Base-by-base conservation (phyloP, 768 basidiomycete genomes). In the Suillus paluster region DNA sequence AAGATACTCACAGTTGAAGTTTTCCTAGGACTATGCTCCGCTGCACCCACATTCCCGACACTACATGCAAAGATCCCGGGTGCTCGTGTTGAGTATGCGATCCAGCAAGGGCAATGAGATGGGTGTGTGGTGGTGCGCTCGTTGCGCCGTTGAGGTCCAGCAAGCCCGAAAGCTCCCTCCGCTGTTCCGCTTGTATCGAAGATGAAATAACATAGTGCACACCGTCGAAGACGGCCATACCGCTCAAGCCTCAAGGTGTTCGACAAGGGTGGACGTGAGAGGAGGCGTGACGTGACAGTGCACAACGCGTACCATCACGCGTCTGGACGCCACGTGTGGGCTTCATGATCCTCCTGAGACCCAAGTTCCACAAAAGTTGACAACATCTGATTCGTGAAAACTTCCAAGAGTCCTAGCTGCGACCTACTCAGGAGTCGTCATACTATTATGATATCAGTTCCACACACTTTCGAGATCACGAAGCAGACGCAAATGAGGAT, bases 1-100 rank as follows among this genome's bases (percentile, higher is more conserved):
- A 64, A 17, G 42, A 9, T 38, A 76, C 87, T 49, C 61, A 89
- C 84, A 81, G 77, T 67, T 91, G 89, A 5, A 80, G 60, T 64
- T 83, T 83, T 2, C 83, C 86, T 4, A 90, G 74, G 10, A 88
- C 71, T 23, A 87, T 68, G 5, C 85, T 86, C 34, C 88, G 81
- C 55, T 91, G 87, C 1, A 92, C 86, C 92, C 93, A 95, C 38
- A 77, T 74, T 36, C 87, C 86, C 73, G 85, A 66, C 41, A 69
- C 64, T 61, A 61, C 58, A 57, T 66, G 67, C 53, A 61, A 45
- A 80, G 62, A 55, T 66, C 64, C 23, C 60, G 66, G 33, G 73
- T 68, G 3, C 39, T 71, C 68, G 2, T 67, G 60, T n/a, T 84
- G 68, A 11, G 78, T 76, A 59, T 84, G 78, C 68, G 82, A 85